A percentile compares a stretch with the other conserved stretches of the same genome.
These are phyloP conservation scores for Xylaria polymorpha DNA, from an alignment of 2,329 filamentous ascomycete species.

Conservation along the genomic window DNA sequence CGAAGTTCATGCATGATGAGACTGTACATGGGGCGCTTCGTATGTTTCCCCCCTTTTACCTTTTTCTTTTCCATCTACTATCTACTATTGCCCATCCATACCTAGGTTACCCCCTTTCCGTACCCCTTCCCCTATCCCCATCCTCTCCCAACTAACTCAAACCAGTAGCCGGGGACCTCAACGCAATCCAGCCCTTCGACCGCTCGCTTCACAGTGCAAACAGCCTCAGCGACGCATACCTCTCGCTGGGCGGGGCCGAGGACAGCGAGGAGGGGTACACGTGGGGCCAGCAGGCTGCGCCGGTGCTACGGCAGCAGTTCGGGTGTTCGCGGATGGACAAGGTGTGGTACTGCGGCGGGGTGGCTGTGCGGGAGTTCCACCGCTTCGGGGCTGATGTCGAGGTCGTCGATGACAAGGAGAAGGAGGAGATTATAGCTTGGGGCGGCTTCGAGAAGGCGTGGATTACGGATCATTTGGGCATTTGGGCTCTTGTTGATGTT, in stretches of 20 bases:
- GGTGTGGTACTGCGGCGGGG: slow-evolving; percentile 56
- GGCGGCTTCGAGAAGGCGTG: slow-evolving; percentile 55
- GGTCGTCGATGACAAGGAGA: slow-evolving; percentile 51
- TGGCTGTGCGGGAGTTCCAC: slow-evolving; percentile 52
- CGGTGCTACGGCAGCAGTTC: slow-evolving; percentile 54
- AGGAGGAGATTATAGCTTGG: slow-evolving; percentile 39
- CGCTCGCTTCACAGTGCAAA: slow-evolving; percentile 58
- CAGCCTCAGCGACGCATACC: slow-evolving; percentile 62
- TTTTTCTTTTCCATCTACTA: not conserved
- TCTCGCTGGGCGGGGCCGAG: slow-evolving; percentile 61
- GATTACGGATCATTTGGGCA: slow-evolving; percentile 62
- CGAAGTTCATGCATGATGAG: slow-evolving; percentile 41
- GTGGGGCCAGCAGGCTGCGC: slow-evolving; percentile 65
- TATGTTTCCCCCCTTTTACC: not conserved
- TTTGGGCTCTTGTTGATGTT: slow-evolving; percentile 50
- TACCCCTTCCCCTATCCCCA: not conserved
- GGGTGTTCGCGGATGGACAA: slow-evolving; percentile 65
- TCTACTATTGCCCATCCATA: not conserved
- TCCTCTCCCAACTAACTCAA: not conserved
- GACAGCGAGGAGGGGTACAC: slow-evolving; percentile 62
- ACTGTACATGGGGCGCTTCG: slow-evolving; percentile 54
- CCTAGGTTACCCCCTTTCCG: not conserved
- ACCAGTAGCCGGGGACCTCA: slow-evolving; percentile 63
- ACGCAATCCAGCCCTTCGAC: slow-evolving; percentile 66
- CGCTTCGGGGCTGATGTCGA: slow-evolving; percentile 60